phyloP scores from a whole-genome alignment of 768 basidiomycete species.

The Pulveroboletus ravenelii region DNA sequence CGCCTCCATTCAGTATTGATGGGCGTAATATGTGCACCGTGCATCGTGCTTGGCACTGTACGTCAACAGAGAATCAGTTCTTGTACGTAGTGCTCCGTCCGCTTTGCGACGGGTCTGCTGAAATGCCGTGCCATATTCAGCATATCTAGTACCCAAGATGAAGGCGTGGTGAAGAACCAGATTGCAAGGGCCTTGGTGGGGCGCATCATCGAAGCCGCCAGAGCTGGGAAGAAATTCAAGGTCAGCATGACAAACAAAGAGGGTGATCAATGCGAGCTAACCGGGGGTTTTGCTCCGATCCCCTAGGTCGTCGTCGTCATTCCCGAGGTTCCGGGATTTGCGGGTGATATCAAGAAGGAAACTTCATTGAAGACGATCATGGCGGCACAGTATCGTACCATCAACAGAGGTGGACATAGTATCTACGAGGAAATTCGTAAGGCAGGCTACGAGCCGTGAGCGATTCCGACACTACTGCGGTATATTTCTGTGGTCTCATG shows the following conservation, averaged over 20 bases:
- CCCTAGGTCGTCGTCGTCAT: conserved; percentile 77
- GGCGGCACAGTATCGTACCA: conserved; percentile 83
- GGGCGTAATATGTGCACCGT: conserved; percentile 10
- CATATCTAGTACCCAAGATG: conserved; percentile 65
- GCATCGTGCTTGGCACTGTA: not conserved
- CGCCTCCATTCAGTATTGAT: conserved; percentile 3
- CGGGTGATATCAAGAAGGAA: conserved; percentile 73
- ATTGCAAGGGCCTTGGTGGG: conserved; percentile 82
- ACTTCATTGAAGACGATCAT: conserved; percentile 72
- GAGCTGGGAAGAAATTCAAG: conserved; percentile 70
- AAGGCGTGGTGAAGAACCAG: conserved; percentile 70
- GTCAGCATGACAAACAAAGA: conserved; percentile 30
- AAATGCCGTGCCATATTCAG: conserved; percentile 34
- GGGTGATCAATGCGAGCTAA: not conserved
- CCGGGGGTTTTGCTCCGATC: not conserved
- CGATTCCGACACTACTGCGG: not conserved
- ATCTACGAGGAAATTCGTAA: conserved; percentile 80
- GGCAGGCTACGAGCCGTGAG: conserved; percentile 77
- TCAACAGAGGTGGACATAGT: conserved; percentile 83
- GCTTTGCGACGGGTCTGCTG: not conserved
- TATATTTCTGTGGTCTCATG: not conserved
- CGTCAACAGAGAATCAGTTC: conserved; percentile 72
- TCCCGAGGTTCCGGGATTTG: conserved; percentile 89
- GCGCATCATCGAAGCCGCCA: conserved; percentile 79
- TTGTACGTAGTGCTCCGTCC: conserved; percentile 51